Conservation (phyloP, 2,329 filamentous ascomycete genomes). For the Colletotrichum sp. region DNA sequence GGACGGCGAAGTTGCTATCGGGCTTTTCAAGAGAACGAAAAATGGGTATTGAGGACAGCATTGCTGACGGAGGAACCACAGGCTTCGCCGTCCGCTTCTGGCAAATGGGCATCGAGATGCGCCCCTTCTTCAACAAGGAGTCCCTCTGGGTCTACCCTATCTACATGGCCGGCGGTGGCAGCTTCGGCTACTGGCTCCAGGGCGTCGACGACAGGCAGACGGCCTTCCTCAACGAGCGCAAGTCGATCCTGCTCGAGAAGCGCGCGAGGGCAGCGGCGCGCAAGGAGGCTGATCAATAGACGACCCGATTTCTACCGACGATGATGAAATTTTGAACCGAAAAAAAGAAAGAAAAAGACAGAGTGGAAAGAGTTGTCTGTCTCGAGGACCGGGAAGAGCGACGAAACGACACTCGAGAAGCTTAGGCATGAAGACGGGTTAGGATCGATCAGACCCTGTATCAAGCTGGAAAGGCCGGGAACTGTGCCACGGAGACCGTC, state of each 20-base stretch:
- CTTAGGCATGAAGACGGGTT: neutral
- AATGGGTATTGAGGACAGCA: neutral
- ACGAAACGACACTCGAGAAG: neutral
- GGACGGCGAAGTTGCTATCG: neutral
- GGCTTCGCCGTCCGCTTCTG: slow-evolving; percentile 91
- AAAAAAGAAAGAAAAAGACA: neutral
- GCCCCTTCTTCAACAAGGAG: slow-evolving; percentile 84
- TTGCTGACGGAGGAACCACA: slow-evolving; percentile 44
- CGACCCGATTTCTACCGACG: neutral
- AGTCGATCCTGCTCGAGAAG: slow-evolving; percentile 86
- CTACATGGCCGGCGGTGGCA: slow-evolving; percentile 83
- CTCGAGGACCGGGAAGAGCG: neutral
- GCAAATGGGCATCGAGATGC: slow-evolving; percentile 99
- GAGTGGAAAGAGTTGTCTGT: too few relatives aligned
- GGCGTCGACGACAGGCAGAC: slow-evolving; percentile 86
- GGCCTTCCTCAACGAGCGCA: slow-evolving; percentile 77
- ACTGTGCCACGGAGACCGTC: neutral
- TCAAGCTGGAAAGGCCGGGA: neutral
- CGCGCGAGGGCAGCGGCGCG: slow-evolving; percentile 65
- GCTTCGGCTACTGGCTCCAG: slow-evolving; percentile 97
- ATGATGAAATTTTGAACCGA: neutral
- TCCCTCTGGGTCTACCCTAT: slow-evolving; percentile 91
- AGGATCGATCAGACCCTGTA: neutral
- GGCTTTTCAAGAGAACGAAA: slow-evolving; percentile 10
- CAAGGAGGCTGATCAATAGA: slow-evolving; percentile 32